Evolutionary conservation across 2,329 filamentous ascomycete species (phyloP).

Genomic region (Ophiosphaerella korrae): DNA sequence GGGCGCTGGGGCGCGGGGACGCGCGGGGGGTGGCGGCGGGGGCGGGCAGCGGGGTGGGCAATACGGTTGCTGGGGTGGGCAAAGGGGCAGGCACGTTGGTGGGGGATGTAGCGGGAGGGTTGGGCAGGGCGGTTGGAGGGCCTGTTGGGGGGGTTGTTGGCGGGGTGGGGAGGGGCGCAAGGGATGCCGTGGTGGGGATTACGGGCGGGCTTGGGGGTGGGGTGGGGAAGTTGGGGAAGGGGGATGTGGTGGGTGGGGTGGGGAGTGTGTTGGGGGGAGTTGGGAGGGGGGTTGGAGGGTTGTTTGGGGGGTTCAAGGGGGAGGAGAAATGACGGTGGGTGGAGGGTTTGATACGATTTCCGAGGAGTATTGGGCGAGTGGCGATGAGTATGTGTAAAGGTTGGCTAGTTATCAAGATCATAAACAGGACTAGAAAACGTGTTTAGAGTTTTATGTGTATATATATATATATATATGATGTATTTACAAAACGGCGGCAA

Average conservation of each 20-base stretch:
- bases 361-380: slow-evolving; percentile 1
- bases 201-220: slow-evolving; percentile 53
- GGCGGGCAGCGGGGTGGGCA: slow-evolving; percentile 46
- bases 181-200: slow-evolving; percentile 48
- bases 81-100: slow-evolving; percentile 44
- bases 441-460: too few species aligned
- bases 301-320: slow-evolving; percentile 32
- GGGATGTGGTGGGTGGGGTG: slow-evolving; percentile 52
- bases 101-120: slow-evolving; percentile 46
- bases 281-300: slow-evolving; percentile 42
- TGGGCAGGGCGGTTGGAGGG: slow-evolving; percentile 44
- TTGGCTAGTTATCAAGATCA: background rate
- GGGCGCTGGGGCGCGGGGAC: slow-evolving; percentile 51
- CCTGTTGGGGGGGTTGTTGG: slow-evolving; percentile 50
- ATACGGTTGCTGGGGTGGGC: slow-evolving; percentile 44
- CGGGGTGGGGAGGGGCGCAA: slow-evolving; percentile 50
- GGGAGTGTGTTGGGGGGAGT: slow-evolving; percentile 51
- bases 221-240: slow-evolving; percentile 52
- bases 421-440: too few species aligned
- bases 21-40: slow-evolving; percentile 47
- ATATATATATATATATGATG: too few species aligned
- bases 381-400: slow-evolving; percentile 2
- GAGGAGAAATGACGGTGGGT: slow-evolving; percentile 20
- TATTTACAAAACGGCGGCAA: slow-evolving; percentile 13
- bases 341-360: slow-evolving; percentile 2